Conservation (phyloP, 805 yeast genomes). For the Cyberlindnera mississippiensis region DNA sequence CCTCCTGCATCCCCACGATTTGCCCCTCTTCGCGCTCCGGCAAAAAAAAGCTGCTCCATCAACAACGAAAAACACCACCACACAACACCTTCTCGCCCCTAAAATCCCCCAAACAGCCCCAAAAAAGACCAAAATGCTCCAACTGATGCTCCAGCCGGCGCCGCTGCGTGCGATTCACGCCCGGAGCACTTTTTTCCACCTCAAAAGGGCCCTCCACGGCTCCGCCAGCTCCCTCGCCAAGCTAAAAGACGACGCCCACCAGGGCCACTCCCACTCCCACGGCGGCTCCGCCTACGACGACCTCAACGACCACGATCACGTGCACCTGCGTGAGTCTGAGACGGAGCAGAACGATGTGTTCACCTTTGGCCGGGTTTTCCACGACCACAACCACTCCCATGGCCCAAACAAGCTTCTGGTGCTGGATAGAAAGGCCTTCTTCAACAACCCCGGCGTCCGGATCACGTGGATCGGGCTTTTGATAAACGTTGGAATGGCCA, state of each 20-base stretch:
- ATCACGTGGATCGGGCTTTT: slow-evolving; percentile 89
- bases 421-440: slow-evolving; percentile 40
- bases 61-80: neutral
- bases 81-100: neutral
- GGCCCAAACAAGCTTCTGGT: slow-evolving; percentile 32
- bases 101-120: neutral
- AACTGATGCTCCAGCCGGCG: slow-evolving; percentile 4
- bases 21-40: neutral
- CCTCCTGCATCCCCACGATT: neutral
- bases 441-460: slow-evolving; percentile 78
- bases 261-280: slow-evolving; percentile 29
- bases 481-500: slow-evolving; percentile 82
- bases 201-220: slow-evolving; percentile 1
- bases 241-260: slow-evolving; percentile 7
- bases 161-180: neutral
- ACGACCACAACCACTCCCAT: slow-evolving; percentile 34
- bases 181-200: no score
- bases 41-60: neutral
- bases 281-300: slow-evolving; percentile 11
- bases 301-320: slow-evolving; percentile 34
- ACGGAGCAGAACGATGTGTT: slow-evolving; percentile 38
- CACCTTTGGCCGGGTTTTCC: slow-evolving; percentile 32
- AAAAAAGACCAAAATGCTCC: slow-evolving; percentile 2
- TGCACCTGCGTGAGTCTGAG: slow-evolving; percentile 40
- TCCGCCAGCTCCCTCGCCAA: slow-evolving; percentile 2